phyloP scores from a whole-genome alignment of 371 early-diverging fungal genomes.

The Rhizopus delemar region DNA sequence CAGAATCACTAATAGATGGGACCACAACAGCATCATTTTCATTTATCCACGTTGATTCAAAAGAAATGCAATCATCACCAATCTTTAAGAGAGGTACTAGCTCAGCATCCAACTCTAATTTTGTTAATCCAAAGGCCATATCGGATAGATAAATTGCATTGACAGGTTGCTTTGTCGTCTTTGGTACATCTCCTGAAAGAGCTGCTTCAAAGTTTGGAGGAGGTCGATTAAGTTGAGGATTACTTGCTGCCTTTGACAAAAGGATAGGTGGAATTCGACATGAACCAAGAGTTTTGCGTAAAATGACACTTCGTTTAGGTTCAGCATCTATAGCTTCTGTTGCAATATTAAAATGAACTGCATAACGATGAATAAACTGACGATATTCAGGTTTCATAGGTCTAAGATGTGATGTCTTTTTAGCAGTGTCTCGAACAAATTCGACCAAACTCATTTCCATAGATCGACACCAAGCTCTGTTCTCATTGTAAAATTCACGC shows the following conservation, averaged over 20 bases:
- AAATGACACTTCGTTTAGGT: conserved; percentile 68
- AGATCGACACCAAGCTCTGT: conserved; percentile 62
- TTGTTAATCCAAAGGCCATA: conserved; percentile 57
- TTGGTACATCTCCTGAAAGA: conserved; percentile 4
- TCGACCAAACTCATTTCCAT: conserved; percentile 62
- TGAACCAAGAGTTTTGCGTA: conserved; percentile 54
- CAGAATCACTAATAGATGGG: conserved; percentile 40
- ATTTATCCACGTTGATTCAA: conserved; percentile 51
- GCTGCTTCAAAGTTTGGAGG: conserved; percentile 32
- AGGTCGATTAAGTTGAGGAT: conserved; percentile 41
- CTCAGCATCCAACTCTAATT: conserved; percentile 50
- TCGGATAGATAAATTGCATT: conserved; percentile 59
- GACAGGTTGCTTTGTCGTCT: conserved; percentile 43
- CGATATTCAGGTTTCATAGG: conserved; percentile 71
- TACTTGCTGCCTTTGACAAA: conserved; percentile 41
- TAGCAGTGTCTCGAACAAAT: conserved; percentile 58
- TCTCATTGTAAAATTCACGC: conserved; percentile 58
- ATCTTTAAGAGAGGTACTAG: conserved; percentile 37
- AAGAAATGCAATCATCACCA: conserved; percentile 40
- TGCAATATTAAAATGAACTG: conserved; percentile 61
- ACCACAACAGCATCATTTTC: conserved; percentile 58
- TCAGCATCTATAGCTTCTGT: conserved; percentile 76
- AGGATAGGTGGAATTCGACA: conserved; percentile 40
- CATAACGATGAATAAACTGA: conserved; percentile 71
- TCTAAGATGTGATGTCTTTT: conserved; percentile 56